Evolutionary conservation across 768 basidiomycete genomes (phyloP).

Genomic region (Exidia glandulosa): DNA sequence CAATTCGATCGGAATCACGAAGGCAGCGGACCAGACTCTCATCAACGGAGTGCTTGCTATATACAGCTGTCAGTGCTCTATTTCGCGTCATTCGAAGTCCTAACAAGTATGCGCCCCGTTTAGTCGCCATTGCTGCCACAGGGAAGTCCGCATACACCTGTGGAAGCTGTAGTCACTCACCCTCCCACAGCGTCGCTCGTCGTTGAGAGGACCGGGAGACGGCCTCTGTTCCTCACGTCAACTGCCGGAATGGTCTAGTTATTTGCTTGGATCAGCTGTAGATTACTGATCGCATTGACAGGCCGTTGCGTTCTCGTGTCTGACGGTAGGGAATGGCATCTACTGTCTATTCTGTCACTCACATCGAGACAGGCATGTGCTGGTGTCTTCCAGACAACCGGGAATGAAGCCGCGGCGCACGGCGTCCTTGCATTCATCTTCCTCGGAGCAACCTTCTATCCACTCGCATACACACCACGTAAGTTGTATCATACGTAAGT

Average conservation of each 20-base stretch:
- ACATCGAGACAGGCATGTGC: too few relatives aligned
- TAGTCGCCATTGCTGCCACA: not conserved
- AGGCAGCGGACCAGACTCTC: slow-evolving; percentile 15
- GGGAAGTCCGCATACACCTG: slow-evolving; percentile 4
- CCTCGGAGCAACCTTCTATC: slow-evolving; percentile 1
- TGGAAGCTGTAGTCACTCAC: slow-evolving; percentile 18
- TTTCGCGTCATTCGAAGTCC: not conserved
- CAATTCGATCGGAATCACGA: slow-evolving; percentile 18
- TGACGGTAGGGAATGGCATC: too few relatives aligned
- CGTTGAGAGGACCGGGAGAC: slow-evolving; percentile 19
- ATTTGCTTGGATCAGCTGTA: too few relatives aligned
- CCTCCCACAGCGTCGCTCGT: slow-evolving; percentile 18
- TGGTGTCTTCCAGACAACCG: slow-evolving; percentile 7
- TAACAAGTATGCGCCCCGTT: slow-evolving; percentile 4
- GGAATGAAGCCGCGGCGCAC: slow-evolving; percentile 14
- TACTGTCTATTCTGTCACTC: too few relatives aligned
- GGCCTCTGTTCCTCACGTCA: slow-evolving; percentile 15
- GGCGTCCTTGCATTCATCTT: slow-evolving; percentile 21
- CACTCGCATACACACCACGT: not conserved
- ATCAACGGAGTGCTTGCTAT: slow-evolving; percentile 20
- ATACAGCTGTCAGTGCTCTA: not conserved
- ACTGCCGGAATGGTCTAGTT: slow-evolving; percentile 15
- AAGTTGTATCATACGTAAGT: not conserved
- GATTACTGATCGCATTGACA: not conserved
- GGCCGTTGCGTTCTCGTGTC: slow-evolving; percentile 13